These are phyloP conservation scores for Agrocybe chaxingu DNA, from an alignment of 768 basidiomycete species.

Conservation along the genomic window DNA sequence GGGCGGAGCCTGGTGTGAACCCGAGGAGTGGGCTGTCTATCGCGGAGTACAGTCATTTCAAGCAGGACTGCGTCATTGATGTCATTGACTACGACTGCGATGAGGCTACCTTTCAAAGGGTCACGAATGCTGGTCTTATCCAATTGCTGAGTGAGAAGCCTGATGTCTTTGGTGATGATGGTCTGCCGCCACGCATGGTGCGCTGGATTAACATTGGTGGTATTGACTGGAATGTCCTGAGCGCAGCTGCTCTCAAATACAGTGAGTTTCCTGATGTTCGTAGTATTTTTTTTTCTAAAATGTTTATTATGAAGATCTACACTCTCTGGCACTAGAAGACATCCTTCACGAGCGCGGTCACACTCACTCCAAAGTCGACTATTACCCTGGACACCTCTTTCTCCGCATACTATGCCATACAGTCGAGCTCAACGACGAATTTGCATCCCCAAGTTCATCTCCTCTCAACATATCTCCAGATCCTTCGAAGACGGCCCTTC, in stretches of 20 bases:
- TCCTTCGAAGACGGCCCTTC: not conserved
- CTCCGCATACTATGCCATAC: conserved; percentile 55
- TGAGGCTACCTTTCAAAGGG: conserved; percentile 36
- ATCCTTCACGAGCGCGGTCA: conserved; percentile 53
- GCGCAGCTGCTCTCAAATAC: conserved; percentile 54
- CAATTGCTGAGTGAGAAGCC: conserved; percentile 33
- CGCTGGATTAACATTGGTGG: conserved; percentile 69
- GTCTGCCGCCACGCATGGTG: conserved; percentile 33
- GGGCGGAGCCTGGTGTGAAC: conserved; percentile 65
- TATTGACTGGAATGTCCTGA: conserved; percentile 61
- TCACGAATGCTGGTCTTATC: conserved; percentile 52
- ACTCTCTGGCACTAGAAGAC: conserved; percentile 66
- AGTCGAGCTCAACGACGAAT: conserved; percentile 16
- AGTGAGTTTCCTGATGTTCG: conserved; percentile 32
- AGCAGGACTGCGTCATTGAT: conserved; percentile 57
- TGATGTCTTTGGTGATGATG: not conserved
- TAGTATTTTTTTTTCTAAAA: conserved; percentile 3
- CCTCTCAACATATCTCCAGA: not conserved
- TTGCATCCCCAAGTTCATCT: not conserved
- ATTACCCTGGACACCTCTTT: conserved; percentile 58
- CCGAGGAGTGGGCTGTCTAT: conserved; percentile 47
- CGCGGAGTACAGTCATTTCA: conserved; percentile 47
- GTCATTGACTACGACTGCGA: conserved; percentile 56
- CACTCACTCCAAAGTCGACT: conserved; percentile 44
- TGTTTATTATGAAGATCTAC: conserved; percentile 41